A percentile compares a stretch with the other conserved stretches of the same genome.
phyloP scores from a whole-genome alignment of 139 green algal species.

The Micractinium conductrix region DNA sequence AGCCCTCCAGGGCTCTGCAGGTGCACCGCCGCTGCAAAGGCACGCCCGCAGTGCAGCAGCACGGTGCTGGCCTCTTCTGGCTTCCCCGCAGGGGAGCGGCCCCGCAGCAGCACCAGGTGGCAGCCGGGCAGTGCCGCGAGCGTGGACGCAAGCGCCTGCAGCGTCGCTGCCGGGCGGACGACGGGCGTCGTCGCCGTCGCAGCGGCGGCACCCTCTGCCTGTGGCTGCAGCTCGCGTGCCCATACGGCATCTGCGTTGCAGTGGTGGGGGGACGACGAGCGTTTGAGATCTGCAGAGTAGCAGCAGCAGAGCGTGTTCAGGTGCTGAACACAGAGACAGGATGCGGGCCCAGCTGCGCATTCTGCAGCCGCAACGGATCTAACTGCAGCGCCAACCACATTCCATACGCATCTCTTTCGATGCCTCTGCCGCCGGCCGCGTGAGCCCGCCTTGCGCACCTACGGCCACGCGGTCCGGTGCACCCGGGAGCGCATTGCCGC shows the following conservation, averaged over 20 bases:
- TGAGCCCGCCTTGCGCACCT: conserved; percentile 5
- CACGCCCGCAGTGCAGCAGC: background rate
- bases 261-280: too few relatives aligned
- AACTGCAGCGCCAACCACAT: too few relatives aligned
- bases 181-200: too few relatives aligned
- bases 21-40: conserved; percentile 9
- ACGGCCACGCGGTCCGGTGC: background rate
- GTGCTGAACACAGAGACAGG: too few relatives aligned
- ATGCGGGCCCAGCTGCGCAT: too few relatives aligned
- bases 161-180: background rate
- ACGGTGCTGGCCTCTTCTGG: background rate
- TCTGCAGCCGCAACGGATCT: too few relatives aligned
- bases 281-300: too few relatives aligned
- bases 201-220: background rate
- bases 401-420: too few relatives aligned
- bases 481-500: background rate
- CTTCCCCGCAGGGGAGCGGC: background rate
- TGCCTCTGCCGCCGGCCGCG: too few relatives aligned
- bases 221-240: background rate
- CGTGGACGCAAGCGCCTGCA: background rate
- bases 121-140: background rate
- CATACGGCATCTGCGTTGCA: conserved; percentile 25
- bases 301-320: too few relatives aligned
- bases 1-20: conserved; percentile 29
- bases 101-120: conserved; percentile 15